These are phyloP conservation scores for Kodamaea hsintzibuensis DNA, from an alignment of 805 yeast genomes.

Conservation along the genomic window DNA sequence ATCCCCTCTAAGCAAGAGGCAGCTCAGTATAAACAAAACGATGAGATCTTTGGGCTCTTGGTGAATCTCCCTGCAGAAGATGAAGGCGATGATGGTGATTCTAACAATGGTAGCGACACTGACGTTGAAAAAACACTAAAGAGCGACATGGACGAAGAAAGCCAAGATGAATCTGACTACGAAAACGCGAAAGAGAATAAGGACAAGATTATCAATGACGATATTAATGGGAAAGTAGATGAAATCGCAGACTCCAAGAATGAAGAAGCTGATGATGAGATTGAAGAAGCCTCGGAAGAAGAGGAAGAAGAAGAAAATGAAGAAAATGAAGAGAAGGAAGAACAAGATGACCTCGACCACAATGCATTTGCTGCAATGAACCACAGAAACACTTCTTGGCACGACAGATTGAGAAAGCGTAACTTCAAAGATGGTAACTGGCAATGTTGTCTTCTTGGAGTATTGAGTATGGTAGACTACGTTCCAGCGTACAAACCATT, in stretches of 20 bases:
- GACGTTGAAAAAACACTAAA: slow-evolving; percentile 18
- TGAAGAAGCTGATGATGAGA: slow-evolving; percentile 24
- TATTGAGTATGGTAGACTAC: slow-evolving; percentile 60
- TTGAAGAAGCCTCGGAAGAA: slow-evolving; percentile 15
- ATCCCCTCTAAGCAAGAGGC: slow-evolving; percentile 24
- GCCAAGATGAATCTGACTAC: slow-evolving; percentile 11
- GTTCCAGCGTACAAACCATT: slow-evolving; percentile 53
- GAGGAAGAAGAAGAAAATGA: slow-evolving; percentile 14
- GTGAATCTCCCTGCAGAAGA: slow-evolving; percentile 32
- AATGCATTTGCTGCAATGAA: slow-evolving; percentile 53
- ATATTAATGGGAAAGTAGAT: slow-evolving; percentile 13
- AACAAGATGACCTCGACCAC: slow-evolving; percentile 22
- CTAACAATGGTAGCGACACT: slow-evolving; percentile 23
- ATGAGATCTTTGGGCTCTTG: slow-evolving; percentile 32
- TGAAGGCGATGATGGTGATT: slow-evolving; percentile 23
- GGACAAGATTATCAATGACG: background rate
- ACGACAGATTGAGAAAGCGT: slow-evolving; percentile 71
- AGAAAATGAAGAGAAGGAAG: background rate
- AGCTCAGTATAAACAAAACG: slow-evolving; percentile 34
- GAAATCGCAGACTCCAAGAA: background rate
- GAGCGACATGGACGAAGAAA: slow-evolving; percentile 24
- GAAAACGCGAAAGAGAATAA: slow-evolving; percentile 1
- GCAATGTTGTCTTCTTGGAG: slow-evolving; percentile 76
- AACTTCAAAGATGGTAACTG: slow-evolving; percentile 82
- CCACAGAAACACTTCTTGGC: slow-evolving; percentile 69